A percentile compares a stretch with the other conserved stretches of the same genome.
These are phyloP conservation scores for Botrytis sinoallii DNA, from an alignment of 2,329 filamentous ascomycete species.

Conservation along the genomic window DNA sequence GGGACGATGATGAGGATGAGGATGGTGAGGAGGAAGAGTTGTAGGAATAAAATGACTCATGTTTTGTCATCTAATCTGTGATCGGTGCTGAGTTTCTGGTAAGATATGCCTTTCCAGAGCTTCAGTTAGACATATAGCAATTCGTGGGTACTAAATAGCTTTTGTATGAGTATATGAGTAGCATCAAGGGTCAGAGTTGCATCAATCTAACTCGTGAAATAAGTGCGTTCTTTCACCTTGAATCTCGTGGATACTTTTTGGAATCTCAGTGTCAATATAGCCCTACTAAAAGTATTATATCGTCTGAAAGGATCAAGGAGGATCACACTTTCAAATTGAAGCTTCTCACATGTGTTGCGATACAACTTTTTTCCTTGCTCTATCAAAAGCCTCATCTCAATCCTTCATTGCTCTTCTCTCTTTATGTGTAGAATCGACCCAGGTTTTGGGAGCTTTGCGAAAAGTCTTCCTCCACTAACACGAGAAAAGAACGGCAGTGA, in stretches of 20 bases:
- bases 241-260: neutral
- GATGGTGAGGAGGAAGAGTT: conserved; percentile 23
- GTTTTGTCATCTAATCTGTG: neutral
- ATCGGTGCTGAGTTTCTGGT: neutral
- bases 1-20: conserved; percentile 27
- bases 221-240: no score
- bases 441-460: neutral
- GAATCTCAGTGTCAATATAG: neutral
- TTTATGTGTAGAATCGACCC: neutral
- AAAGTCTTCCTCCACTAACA: neutral
- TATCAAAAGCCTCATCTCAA: neutral
- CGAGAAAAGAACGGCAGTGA: neutral
- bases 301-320: neutral
- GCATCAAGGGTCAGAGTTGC: neutral
- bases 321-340: neutral
- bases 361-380: neutral
- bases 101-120: neutral
- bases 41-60: neutral
- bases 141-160: neutral
- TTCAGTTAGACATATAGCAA: neutral
- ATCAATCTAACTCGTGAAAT: neutral
- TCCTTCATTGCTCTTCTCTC: neutral
- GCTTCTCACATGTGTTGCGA: neutral
- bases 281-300: neutral
- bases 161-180: neutral